Conservation (phyloP, 176 grass and related monocot species). For the Oryza officinalis region DNA sequence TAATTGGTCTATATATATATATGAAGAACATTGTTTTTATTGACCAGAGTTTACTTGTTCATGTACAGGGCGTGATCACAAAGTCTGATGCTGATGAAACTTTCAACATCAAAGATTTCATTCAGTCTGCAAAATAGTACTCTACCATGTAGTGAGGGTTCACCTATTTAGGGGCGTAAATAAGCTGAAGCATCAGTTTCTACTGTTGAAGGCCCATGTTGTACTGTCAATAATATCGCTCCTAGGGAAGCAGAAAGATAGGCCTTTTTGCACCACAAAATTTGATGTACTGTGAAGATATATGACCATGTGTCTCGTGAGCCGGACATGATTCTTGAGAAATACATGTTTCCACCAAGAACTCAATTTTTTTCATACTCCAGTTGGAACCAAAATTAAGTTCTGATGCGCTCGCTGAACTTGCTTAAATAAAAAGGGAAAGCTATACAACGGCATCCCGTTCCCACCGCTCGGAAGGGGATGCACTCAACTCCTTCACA, state of each 20-base stretch:
- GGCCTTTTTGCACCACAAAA: background rate
- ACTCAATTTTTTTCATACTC: background rate
- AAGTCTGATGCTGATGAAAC: conserved; percentile 50
- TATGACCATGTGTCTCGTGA: background rate
- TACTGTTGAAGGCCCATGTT: background rate
- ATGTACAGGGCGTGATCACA: conserved; percentile 81
- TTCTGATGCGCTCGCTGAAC: background rate
- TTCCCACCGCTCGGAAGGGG: no score
- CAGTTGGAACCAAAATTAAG: background rate
- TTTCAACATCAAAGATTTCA: conserved; percentile 78
- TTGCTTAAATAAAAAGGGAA: no score
- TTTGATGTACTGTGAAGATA: background rate
- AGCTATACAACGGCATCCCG: no score
- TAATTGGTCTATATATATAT: background rate
- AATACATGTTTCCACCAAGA: background rate
- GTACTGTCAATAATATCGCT: no score
- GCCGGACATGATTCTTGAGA: background rate
- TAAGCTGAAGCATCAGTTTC: background rate
- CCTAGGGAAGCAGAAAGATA: background rate
- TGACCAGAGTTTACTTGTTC: background rate
- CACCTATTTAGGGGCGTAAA: background rate
- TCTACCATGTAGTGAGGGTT: background rate
- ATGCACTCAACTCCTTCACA: no score
- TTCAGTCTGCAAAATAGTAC: conserved; percentile 48
- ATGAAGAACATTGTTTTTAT: background rate